phyloP scores from a whole-genome alignment of 768 basidiomycete genomes.

The Russula abietina region DNA sequence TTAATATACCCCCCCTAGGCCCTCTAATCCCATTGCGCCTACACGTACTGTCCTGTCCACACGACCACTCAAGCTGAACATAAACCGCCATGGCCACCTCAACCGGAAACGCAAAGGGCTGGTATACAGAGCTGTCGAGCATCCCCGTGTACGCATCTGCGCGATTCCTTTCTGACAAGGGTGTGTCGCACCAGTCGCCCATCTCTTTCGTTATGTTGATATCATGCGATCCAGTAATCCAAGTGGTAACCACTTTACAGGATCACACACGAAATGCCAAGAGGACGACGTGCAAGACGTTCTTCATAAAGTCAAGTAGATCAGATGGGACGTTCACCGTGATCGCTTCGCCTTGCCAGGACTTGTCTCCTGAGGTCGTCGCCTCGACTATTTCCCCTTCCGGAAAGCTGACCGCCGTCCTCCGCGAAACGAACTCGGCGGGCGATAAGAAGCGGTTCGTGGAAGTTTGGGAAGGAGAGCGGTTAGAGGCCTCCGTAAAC shows the following conservation, averaged over 20 bases:
- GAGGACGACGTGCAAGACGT: constrained; percentile 19
- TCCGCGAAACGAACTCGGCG: constrained; percentile 23
- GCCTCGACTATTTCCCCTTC: constrained; percentile 26
- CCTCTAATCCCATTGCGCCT: neutral
- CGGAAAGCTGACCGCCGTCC: constrained; percentile 25
- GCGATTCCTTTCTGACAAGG: constrained; percentile 20
- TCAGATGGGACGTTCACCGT: constrained; percentile 15
- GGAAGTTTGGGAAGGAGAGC: constrained; percentile 30
- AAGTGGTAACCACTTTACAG: constrained; percentile 16
- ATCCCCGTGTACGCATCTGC: constrained; percentile 19
- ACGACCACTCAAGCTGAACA: constrained; percentile 6
- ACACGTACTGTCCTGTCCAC: neutral
- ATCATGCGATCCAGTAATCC: constrained; percentile 13
- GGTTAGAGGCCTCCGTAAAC: constrained; percentile 11
- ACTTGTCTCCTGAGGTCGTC: constrained; percentile 25
- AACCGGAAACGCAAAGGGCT: constrained; percentile 6
- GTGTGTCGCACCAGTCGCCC: constrained; percentile 3
- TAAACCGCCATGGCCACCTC: constrained; percentile 8
- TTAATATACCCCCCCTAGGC: neutral
- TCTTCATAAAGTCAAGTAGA: constrained; percentile 14
- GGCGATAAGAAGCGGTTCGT: constrained; percentile 27
- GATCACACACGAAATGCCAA: constrained; percentile 22
- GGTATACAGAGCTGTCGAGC: constrained; percentile 21
- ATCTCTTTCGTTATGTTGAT: neutral
- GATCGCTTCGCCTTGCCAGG: constrained; percentile 20